These are phyloP conservation scores for Fistulinella prunicolor DNA, from an alignment of 768 basidiomycete genomes.

Conservation along the genomic window DNA sequence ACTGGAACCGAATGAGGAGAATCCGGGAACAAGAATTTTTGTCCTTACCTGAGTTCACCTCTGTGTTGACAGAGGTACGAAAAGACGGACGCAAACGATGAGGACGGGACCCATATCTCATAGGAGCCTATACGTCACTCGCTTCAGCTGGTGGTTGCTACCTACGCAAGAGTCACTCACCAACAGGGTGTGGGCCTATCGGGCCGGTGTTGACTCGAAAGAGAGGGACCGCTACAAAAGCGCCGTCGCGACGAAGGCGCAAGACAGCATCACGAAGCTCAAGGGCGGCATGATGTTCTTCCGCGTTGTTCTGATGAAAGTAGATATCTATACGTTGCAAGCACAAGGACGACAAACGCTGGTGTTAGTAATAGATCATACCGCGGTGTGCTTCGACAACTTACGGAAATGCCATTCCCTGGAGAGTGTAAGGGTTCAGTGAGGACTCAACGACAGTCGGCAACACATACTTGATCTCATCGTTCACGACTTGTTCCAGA, in stretches of 20 bases:
- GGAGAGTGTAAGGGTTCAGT: neutral
- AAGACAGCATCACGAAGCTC: slow-evolving; percentile 70
- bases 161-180: slow-evolving; percentile 36
- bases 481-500: slow-evolving; percentile 52
- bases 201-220: slow-evolving; percentile 68
- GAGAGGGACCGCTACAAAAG: slow-evolving; percentile 76
- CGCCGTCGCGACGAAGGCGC: slow-evolving; percentile 66
- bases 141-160: neutral
- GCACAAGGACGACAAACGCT: neutral
- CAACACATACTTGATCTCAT: slow-evolving; percentile 58
- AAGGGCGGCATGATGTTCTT: slow-evolving; percentile 62
- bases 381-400: slow-evolving; percentile 28
- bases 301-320: slow-evolving; percentile 65
- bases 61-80: slow-evolving; percentile 71
- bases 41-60: slow-evolving; percentile 59
- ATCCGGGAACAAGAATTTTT: neutral
- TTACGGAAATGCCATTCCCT: slow-evolving; percentile 83
- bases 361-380: slow-evolving; percentile 2
- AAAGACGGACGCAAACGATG: slow-evolving; percentile 73
- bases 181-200: slow-evolving; percentile 74
- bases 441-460: neutral
- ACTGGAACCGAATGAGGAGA: slow-evolving; percentile 35
- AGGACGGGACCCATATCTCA: slow-evolving; percentile 76
- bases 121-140: slow-evolving; percentile 57
- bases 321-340: slow-evolving; percentile 58